Evolutionary conservation across 495 filamentous ascomycete genomes (phyloP).

Genomic region (Neurospora intermedia): DNA sequence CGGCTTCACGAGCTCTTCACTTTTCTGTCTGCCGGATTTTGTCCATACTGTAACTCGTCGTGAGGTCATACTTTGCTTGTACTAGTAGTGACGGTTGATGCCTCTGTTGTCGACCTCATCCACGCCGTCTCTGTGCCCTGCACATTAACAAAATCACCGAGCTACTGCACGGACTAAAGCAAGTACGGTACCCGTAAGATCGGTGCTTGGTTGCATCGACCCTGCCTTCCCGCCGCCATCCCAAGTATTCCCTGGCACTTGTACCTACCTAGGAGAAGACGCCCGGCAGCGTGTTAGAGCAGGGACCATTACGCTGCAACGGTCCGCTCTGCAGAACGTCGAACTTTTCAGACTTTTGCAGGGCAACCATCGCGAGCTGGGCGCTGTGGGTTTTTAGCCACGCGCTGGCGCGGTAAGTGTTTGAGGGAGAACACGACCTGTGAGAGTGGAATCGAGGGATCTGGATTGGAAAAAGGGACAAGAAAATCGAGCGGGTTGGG

Average conservation of each 20-base stretch:
- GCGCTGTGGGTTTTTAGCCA: not conserved
- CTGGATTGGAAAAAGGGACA: not conserved
- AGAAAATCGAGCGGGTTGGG: not conserved
- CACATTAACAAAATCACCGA: not conserved
- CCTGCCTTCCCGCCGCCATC: not conserved
- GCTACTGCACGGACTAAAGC: not conserved
- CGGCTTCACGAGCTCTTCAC: not conserved
- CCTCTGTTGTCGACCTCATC: not conserved
- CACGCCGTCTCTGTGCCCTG: not conserved
- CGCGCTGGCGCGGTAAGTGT: not conserved
- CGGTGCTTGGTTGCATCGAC: not conserved
- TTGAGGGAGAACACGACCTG: not conserved
- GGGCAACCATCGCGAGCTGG: not conserved
- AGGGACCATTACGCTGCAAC: not conserved
- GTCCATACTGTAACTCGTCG: not conserved
- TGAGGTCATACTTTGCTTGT: not conserved
- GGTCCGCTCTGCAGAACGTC: not conserved
- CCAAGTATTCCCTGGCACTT: not conserved
- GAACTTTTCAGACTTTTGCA: not conserved
- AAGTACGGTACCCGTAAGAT: not conserved
- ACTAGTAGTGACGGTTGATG: not conserved
- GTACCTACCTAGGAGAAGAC: not conserved
- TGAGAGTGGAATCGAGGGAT: not conserved
- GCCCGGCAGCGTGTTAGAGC: not conserved
- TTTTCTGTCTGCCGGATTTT: not conserved